A percentile compares a stretch with the other conserved stretches of the same genome.
phyloP scores from a whole-genome alignment of 139 green algal genomes.

The Ettlia oleoabundans region DNA sequence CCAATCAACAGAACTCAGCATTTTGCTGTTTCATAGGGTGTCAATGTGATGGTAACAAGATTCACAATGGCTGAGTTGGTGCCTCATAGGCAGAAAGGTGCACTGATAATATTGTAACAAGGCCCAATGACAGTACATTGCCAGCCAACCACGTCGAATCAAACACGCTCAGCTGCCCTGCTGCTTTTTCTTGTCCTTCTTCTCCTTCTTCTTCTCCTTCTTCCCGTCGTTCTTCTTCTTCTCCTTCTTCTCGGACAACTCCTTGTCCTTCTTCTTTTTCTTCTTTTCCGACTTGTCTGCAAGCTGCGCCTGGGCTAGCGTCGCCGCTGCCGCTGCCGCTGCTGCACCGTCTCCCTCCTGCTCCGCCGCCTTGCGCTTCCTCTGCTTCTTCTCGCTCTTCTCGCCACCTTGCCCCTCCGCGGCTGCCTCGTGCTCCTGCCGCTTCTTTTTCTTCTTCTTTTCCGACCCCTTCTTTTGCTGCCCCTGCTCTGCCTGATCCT shows the following conservation, averaged over 20 bases:
- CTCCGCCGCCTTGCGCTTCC: background rate
- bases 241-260: conserved; percentile 20
- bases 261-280: background rate
- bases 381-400: conserved; percentile 2
- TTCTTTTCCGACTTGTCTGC: background rate
- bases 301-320: background rate
- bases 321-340: background rate
- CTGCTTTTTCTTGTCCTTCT: no score
- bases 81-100: no score
- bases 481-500: background rate
- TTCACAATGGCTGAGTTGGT: no score
- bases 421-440: background rate
- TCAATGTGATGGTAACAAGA: no score
- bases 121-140: no score
- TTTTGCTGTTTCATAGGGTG: no score
- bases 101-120: no score
- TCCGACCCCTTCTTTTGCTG: background rate
- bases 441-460: conserved; percentile 20
- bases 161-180: no score
- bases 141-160: no score
- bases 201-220: no score
- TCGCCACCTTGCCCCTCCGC: no score
- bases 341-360: background rate
- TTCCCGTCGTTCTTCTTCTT: conserved; percentile 13
- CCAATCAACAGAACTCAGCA: no score